phyloP scores from a whole-genome alignment of 805 yeast species.

The Ogataea nonfermentans region DNA sequence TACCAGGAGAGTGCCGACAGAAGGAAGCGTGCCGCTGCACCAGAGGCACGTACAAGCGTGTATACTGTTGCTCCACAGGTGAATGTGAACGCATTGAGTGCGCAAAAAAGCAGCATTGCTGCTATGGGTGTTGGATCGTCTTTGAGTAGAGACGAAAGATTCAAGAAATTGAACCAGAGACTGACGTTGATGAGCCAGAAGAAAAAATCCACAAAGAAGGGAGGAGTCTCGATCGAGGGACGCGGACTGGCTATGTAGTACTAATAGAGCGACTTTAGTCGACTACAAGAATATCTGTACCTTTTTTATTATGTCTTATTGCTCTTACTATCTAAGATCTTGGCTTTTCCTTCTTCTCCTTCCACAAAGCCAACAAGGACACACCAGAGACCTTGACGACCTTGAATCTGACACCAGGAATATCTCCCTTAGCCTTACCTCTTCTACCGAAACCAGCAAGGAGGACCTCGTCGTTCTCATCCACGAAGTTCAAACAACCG shows the following conservation, averaged over 20 bases:
- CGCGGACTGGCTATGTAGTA: conserved; percentile 39
- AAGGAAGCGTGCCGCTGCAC: conserved; percentile 93
- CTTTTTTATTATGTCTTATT: conserved; percentile 13
- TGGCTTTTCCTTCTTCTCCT: conserved; percentile 99
- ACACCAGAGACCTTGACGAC: conserved; percentile 99
- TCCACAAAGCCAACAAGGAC: conserved; percentile 98
- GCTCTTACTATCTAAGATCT: conserved; percentile 64
- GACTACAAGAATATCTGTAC: conserved; percentile 4
- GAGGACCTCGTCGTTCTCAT: conserved; percentile 99
- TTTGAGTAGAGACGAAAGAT: conserved; percentile 69
- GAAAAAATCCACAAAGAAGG: conserved; percentile 52
- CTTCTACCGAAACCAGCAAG: conserved; percentile 99
- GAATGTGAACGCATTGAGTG: conserved; percentile 44
- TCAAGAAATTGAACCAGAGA: conserved; percentile 69
- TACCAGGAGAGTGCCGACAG: conserved; percentile 90
- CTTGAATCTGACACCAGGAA: conserved; percentile 99
- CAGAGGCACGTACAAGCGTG: conserved; percentile 84
- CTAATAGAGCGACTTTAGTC: neutral
- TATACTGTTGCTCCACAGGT: conserved; percentile 89
- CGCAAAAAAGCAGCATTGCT: conserved; percentile 38
- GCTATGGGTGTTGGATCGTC: conserved; percentile 50
- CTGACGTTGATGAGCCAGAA: conserved; percentile 46
- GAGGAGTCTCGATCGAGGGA: conserved; percentile 82
- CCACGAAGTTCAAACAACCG: conserved; percentile 99
- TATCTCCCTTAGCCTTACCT: conserved; percentile 99